These are phyloP conservation scores for Triticum monococcum DNA, from an alignment of 176 grass and related monocot genomes.

Conservation along the genomic window DNA sequence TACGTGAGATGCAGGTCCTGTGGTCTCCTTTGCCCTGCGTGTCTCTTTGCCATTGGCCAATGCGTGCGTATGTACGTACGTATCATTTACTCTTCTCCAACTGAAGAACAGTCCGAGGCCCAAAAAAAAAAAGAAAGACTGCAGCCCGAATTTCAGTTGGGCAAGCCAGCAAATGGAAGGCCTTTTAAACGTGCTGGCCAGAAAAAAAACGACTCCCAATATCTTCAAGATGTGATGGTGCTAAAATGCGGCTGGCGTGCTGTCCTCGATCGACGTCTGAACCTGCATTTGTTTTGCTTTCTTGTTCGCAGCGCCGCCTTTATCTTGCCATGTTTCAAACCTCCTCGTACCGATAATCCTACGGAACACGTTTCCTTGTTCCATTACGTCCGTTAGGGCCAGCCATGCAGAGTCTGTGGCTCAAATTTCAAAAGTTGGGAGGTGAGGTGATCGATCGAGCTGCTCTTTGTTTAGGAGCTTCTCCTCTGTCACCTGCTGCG, in stretches of 20 bases:
- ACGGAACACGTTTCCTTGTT: neutral
- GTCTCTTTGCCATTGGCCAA: too few relatives aligned
- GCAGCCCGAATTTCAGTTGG: neutral
- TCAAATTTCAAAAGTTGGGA: neutral
- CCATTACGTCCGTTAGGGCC: neutral
- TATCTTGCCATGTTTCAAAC: neutral
- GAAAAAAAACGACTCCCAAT: neutral
- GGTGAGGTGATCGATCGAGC: too few relatives aligned
- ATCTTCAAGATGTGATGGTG: neutral
- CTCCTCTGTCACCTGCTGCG: neutral
- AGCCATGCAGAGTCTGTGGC: neutral
- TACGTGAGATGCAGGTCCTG: too few relatives aligned
- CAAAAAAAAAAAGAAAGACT: neutral
- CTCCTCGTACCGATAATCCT: neutral
- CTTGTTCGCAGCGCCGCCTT: neutral
- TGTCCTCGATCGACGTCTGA: neutral
- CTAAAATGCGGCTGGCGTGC: neutral
- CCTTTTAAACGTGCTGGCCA: conserved; percentile 8
- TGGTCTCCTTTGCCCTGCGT: too few relatives aligned
- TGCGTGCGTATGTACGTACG: too few relatives aligned
- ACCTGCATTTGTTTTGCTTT: neutral
- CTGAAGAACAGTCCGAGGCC: neutral
- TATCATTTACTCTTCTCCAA: neutral
- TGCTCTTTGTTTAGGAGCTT: neutral
- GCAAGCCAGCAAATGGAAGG: neutral